phyloP scores from a whole-genome alignment of 306 rosid species.

The Urtica urens region DNA sequence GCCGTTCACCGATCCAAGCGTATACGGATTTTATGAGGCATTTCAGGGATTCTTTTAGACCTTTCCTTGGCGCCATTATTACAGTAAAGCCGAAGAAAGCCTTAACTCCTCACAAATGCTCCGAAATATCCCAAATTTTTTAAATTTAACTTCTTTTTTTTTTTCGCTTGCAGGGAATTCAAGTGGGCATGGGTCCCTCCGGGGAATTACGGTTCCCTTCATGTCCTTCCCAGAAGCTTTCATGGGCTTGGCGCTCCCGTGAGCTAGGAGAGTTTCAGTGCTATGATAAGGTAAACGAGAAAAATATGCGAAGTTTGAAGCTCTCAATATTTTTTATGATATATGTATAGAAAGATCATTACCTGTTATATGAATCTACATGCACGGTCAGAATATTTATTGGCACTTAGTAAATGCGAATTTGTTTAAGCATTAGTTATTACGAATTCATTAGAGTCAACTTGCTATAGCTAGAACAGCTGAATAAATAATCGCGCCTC shows the following conservation, averaged over 20 bases:
- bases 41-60: conserved; percentile 60
- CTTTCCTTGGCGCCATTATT: conserved; percentile 49
- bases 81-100: conserved; percentile 47
- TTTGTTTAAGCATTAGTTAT: no score
- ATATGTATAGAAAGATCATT: no score
- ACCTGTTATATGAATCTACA: no score
- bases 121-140: no score
- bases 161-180: conserved; percentile 56
- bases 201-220: conserved; percentile 91
- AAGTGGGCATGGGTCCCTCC: conserved; percentile 86
- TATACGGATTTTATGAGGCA: conserved; percentile 81
- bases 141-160: conserved; percentile 5
- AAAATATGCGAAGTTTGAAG: no score
- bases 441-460: no score
- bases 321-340: no score
- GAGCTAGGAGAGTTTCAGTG: conserved; percentile 90
- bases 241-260: conserved; percentile 31
- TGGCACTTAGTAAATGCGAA: no score
- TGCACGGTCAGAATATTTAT: no score
- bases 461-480: no score
- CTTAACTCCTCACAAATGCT: conserved; percentile 9
- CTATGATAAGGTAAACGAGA: conserved; percentile 59
- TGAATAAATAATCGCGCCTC: no score
- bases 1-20: conserved; percentile 79
- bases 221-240: conserved; percentile 32